Percentiles rank a stretch among this genome's conserved stretches.
Conservation (phyloP, 2,329 filamentous ascomycete species). For the Didymella sp. region DNA sequence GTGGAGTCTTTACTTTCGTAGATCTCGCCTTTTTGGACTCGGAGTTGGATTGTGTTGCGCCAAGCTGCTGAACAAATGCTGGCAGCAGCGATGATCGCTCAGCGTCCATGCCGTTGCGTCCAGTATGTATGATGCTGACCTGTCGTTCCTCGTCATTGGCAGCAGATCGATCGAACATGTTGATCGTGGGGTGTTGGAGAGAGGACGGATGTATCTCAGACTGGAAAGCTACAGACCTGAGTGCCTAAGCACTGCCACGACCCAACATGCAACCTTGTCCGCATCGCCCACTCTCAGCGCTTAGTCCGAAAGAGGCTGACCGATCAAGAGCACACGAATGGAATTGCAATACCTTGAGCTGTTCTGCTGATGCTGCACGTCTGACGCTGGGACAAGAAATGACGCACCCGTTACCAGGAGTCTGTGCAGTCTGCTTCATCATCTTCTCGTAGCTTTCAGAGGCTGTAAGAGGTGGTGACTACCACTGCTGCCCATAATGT, state of each 20-base stretch:
- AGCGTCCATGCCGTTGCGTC: neutral
- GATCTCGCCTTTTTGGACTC: neutral
- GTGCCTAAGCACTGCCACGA: constrained; percentile 5
- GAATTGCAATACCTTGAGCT: neutral
- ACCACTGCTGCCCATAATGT: neutral
- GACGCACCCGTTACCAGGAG: no score
- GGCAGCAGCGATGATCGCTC: neutral
- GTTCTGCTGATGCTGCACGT: no score
- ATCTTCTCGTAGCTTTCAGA: no score
- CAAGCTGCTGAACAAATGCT: neutral
- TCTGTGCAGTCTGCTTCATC: no score
- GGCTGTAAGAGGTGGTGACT: no score
- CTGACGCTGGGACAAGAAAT: no score
- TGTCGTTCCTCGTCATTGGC: neutral
- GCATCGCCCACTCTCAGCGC: neutral
- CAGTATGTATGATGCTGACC: neutral
- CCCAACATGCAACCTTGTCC: constrained; percentile 1
- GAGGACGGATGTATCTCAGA: neutral
- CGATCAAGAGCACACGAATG: neutral
- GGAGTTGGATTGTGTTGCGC: neutral
- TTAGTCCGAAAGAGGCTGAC: neutral
- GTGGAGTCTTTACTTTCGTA: neutral
- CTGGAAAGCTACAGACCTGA: neutral
- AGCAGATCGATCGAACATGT: neutral
- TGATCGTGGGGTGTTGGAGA: neutral